Evolutionary conservation across 768 basidiomycete species (phyloP).

Genomic region (Cubamyces lactineus): DNA sequence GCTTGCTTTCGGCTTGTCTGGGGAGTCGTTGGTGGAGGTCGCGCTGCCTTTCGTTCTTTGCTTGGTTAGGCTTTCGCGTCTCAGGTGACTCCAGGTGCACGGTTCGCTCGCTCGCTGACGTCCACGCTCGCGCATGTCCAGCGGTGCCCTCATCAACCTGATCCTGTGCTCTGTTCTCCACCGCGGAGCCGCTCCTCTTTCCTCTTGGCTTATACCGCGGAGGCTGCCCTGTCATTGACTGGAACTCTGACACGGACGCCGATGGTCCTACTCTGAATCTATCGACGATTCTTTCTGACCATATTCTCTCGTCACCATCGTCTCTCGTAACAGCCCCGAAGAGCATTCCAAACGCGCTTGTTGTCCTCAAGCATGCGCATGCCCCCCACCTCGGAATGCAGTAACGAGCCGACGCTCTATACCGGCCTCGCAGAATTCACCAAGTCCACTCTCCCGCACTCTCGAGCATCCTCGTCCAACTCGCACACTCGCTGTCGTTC

Average conservation of each 20-base stretch:
- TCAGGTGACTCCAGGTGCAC: slow-evolving; percentile 1
- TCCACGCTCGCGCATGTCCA: slow-evolving; percentile 19
- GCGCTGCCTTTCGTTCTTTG: slow-evolving; percentile 7
- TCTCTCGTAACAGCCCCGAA: too few relatives aligned
- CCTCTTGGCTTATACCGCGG: not conserved
- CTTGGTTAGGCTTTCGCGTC: slow-evolving; percentile 13
- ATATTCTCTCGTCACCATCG: too few relatives aligned
- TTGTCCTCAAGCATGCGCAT: too few relatives aligned
- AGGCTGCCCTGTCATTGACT: too few relatives aligned
- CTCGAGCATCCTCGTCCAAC: slow-evolving; percentile 7
- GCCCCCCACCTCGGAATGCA: too few relatives aligned
- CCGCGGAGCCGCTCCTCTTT: slow-evolving; percentile 17
- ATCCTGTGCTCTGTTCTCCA: slow-evolving; percentile 7
- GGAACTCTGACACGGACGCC: not conserved
- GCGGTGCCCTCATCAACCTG: not conserved
- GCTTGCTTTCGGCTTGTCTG: not conserved
- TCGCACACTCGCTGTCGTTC: slow-evolving; percentile 13
- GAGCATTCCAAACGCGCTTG: too few relatives aligned
- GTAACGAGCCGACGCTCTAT: too few relatives aligned
- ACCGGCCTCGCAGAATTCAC: not conserved
- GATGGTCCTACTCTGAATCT: slow-evolving; percentile 8
- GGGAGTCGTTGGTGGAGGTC: not conserved
- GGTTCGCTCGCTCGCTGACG: slow-evolving; percentile 7
- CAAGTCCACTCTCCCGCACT: not conserved
- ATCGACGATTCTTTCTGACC: too few relatives aligned